Conservation (phyloP, 108 stramenopile species). For the Nitzschia palea region DNA sequence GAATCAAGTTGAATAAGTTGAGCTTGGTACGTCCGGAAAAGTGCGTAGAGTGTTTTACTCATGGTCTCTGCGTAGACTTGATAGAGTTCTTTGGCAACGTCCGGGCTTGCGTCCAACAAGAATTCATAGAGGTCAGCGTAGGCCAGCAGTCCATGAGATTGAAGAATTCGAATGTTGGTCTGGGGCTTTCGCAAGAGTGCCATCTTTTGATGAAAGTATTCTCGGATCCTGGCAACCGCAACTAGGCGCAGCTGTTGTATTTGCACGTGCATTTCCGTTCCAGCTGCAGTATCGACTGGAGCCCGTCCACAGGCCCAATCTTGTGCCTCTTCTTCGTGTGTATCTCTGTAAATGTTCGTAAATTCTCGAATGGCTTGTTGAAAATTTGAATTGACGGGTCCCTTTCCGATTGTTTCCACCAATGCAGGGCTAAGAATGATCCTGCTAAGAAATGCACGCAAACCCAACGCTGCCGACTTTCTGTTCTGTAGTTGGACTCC, state of each 20-base stretch:
- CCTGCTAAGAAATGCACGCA: constrained; percentile 87
- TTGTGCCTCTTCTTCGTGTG: constrained; percentile 55
- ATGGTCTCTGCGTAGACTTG: constrained; percentile 92
- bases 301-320: constrained; percentile 47
- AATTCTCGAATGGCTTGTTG: constrained; percentile 90
- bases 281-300: constrained; percentile 85
- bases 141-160: constrained; percentile 89
- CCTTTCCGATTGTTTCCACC: constrained; percentile 83
- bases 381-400: constrained; percentile 87
- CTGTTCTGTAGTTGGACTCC: constrained; percentile 90
- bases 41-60: constrained; percentile 87
- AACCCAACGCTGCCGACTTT: constrained; percentile 83
- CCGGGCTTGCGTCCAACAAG: constrained; percentile 80
- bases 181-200: constrained; percentile 70
- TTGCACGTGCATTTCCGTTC: constrained; percentile 89
- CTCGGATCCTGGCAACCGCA: constrained; percentile 84
- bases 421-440: constrained; percentile 90
- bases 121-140: constrained; percentile 90
- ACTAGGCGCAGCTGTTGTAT: constrained; percentile 81
- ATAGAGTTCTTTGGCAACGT: constrained; percentile 89
- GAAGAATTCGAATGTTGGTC: constrained; percentile 97
- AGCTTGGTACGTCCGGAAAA: constrained; percentile 95
- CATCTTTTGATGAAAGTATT: constrained; percentile 86
- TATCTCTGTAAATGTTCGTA: constrained; percentile 80
- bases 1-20: constrained; percentile 91